Conservation (phyloP, 2,329 filamentous ascomycete species). For the Monosporascus sp. region DNA sequence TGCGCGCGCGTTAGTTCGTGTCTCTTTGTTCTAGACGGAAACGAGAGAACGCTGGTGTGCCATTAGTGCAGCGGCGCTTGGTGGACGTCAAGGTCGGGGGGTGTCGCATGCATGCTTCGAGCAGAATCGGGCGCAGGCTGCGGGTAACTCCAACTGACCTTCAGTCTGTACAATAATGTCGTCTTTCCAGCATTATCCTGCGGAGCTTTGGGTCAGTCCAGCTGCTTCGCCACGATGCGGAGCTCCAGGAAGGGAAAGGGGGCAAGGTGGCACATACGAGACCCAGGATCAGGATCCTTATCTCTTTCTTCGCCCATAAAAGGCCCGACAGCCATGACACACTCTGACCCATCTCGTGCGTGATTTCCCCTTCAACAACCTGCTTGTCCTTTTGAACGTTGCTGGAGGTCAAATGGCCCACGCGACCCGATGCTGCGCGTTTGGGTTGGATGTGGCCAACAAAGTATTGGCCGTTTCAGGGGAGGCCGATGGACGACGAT, state of each 20-base stretch:
- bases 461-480: no score
- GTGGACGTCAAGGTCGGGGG: not conserved
- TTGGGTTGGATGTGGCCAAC: no score
- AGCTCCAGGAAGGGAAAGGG: slow-evolving; percentile 3
- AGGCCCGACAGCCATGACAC: slow-evolving; percentile 67
- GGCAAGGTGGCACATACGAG: slow-evolving; percentile 56
- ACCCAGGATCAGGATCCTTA: slow-evolving; percentile 89
- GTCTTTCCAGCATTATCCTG: slow-evolving; percentile 99
- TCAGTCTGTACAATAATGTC: slow-evolving; percentile 90
- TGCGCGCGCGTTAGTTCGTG: slow-evolving; percentile 4
- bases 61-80: no score
- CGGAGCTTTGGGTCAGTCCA: slow-evolving; percentile 11
- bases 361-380: not conserved
- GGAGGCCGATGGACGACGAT: no score
- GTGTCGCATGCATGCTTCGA: not conserved
- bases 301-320: slow-evolving; percentile 93
- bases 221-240: slow-evolving; percentile 7
- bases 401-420: no score
- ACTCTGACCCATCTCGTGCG: slow-evolving; percentile 54
- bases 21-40: not conserved
- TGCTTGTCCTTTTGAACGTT: no score
- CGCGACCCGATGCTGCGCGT: no score
- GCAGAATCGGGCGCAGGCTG: not conserved
- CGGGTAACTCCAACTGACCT: slow-evolving; percentile 53
- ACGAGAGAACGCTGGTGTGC: not conserved